phyloP scores from a whole-genome alignment of 148 eudicot genomes.

The Vaccinium darrowii region DNA sequence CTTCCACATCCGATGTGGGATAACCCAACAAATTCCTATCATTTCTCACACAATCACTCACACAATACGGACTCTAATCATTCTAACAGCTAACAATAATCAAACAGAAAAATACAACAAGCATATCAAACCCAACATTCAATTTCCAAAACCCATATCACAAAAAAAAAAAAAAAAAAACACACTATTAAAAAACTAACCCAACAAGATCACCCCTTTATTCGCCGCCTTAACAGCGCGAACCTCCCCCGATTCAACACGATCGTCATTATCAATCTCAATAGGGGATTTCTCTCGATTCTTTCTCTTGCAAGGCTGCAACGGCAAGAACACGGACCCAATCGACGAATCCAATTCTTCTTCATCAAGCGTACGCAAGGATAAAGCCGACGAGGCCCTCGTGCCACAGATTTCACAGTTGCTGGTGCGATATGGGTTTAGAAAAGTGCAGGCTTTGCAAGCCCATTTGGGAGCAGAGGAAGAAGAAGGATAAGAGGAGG shows the following conservation, averaged over 20 bases:
- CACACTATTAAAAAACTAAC: slow-evolving; percentile 20
- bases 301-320: slow-evolving; percentile 40
- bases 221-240: slow-evolving; percentile 16
- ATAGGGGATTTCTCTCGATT: neutral
- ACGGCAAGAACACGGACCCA: slow-evolving; percentile 72
- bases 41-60: neutral
- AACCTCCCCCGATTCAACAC: slow-evolving; percentile 18
- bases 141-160: neutral
- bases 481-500: slow-evolving; percentile 24
- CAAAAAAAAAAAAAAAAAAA: neutral
- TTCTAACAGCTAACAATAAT: neutral
- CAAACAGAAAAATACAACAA: neutral
- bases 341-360: slow-evolving; percentile 41
- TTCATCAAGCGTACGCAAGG: slow-evolving; percentile 26
- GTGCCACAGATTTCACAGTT: slow-evolving; percentile 64
- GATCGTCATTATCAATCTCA: slow-evolving; percentile 18
- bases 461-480: slow-evolving; percentile 56
- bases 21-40: neutral
- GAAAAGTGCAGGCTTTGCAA: slow-evolving; percentile 79
- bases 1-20: too few species aligned
- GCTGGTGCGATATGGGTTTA: slow-evolving; percentile 45
- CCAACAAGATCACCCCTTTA: slow-evolving; percentile 21
- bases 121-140: neutral
- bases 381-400: slow-evolving; percentile 36
- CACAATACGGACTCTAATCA: neutral